A percentile compares a stretch with the other conserved stretches of the same genome.
Evolutionary conservation across 441 rosid species (phyloP).

Genomic region (Syzygium syzygioides): DNA sequence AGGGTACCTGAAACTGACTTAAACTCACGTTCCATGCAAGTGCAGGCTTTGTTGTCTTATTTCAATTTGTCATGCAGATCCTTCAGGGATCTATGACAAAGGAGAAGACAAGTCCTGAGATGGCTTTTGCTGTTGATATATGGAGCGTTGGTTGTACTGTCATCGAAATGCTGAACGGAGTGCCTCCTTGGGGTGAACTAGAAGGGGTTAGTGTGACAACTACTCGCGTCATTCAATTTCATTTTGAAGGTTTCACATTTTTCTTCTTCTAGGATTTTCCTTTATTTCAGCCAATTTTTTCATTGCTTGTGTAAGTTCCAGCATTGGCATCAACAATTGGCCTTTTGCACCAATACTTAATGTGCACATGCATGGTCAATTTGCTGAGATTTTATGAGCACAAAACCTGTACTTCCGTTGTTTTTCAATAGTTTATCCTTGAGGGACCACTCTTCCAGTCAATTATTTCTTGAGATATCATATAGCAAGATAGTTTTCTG

Average conservation of each 20-base stretch:
- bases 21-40: not conserved
- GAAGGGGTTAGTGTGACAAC: slow-evolving; percentile 35
- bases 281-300: not conserved
- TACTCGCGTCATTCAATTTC: not conserved
- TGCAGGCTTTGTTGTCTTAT: not conserved
- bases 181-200: slow-evolving; percentile 55
- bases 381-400: not conserved
- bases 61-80: slow-evolving; percentile 26
- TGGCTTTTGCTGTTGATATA: slow-evolving; percentile 58
- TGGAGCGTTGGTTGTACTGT: slow-evolving; percentile 65
- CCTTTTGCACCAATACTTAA: not conserved
- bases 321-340: not conserved
- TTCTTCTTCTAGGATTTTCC: not conserved
- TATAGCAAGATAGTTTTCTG: not conserved
- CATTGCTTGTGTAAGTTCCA: not conserved
- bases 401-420: not conserved
- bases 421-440: not conserved
- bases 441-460: not conserved
- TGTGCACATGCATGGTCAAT: not conserved
- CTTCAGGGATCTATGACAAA: slow-evolving; percentile 35
- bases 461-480: not conserved
- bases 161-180: slow-evolving; percentile 52
- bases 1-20: not conserved
- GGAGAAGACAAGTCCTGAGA: slow-evolving; percentile 30
- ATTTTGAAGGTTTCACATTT: not conserved